Percentiles rank a stretch among this genome's conserved stretches.
Conservation (phyloP, 306 rosid genomes). For the Mimosa bimucronata region DNA sequence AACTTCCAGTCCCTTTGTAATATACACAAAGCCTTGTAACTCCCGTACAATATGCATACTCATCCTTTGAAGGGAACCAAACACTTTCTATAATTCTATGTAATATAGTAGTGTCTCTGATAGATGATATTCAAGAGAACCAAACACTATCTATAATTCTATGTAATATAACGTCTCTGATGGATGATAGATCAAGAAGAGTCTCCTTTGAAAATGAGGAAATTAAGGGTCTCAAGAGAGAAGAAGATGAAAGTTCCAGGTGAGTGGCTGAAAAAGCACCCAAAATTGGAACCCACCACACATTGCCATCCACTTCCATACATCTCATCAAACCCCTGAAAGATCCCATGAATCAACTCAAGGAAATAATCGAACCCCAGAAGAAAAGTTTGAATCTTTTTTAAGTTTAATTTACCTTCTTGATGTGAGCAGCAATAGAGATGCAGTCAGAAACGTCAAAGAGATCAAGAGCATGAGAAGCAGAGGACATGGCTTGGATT, state of each 20-base stretch:
- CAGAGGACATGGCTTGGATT: conserved; percentile 84
- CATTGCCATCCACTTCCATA: conserved; percentile 90
- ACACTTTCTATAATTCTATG: neutral
- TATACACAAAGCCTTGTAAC: neutral
- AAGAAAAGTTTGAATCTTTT: neutral
- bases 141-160: neutral
- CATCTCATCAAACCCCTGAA: conserved; percentile 70
- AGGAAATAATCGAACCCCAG: neutral
- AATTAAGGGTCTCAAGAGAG: conserved; percentile 71
- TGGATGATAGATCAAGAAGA: conserved; percentile 29
- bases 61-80: neutral
- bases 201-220: conserved; percentile 71
- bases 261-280: conserved; percentile 75
- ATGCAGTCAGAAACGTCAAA: conserved; percentile 68
- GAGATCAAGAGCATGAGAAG: conserved; percentile 86
- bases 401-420: conserved; percentile 50
- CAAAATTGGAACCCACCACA: conserved; percentile 81
- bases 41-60: neutral
- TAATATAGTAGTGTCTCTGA: neutral
- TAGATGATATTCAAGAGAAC: neutral
- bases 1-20: conserved; percentile 23
- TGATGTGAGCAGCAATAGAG: conserved; percentile 71
- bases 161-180: conserved; percentile 10
- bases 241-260: conserved; percentile 76
- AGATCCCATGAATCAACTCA: conserved; percentile 8